Base-by-base conservation (phyloP, 805 yeast species). In the Candida odintsovae region DNA sequence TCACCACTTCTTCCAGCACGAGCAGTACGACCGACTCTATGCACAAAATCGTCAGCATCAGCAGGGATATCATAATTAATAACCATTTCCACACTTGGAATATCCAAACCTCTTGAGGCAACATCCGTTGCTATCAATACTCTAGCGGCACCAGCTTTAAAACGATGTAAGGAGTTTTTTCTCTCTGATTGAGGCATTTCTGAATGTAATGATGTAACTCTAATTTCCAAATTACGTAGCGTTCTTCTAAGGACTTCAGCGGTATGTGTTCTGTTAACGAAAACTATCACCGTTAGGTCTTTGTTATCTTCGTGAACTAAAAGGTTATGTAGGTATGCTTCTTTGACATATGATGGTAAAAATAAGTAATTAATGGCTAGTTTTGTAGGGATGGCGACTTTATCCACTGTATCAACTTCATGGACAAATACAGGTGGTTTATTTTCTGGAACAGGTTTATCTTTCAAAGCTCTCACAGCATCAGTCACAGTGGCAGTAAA, bases 11-110 rank as follows among this genome's bases (percentile, higher is more conserved):
- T 76, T 2, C 98, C 98, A 3, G 98, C 98, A 77, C 99, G 86
- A 10, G 98, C 99, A 12, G 99, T 92, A 79, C 99, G 87, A 71
- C 99, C 99, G 11, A 92, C 96, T 65, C 99, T 75, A 68, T 94
- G 99, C 45, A 94, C 90, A 58, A 88, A 94, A 52, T 94, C 97
- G 60, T 94, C 97, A 3, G 98, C 87, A 61, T 94, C 97, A 0
- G 94, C 90, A 6, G 99, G 99, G 21, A 94, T 79, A 60, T 94
- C 98, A 60, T 78, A 94, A 63, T 94, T 94, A 22, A 94, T 69
- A 22, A 94, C 98, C 55, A 94, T 71, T 60, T 83, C 92, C 3
- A 94, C 99, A 9, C 80, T 75, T 11, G 98, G 99, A 47, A 94
- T 94, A 75, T 94, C 99, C 53, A 94, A 76, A 64, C 99, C 99